phyloP scores from a whole-genome alignment of 2,329 filamentous ascomycete species.

The Exophiala mesophila region DNA sequence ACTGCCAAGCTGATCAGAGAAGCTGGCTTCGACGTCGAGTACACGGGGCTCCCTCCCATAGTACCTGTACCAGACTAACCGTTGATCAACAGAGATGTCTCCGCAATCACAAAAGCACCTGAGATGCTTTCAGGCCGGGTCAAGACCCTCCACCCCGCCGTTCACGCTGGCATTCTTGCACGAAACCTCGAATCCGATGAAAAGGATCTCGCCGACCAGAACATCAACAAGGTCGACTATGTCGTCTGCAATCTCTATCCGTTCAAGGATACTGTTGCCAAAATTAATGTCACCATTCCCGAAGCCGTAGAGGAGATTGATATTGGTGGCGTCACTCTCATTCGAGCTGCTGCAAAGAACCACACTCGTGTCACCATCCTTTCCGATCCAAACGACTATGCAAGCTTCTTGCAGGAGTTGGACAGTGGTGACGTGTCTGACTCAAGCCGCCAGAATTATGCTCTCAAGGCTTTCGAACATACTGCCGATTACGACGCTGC shows the following conservation, averaged over 20 bases:
- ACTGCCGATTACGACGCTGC: conserved; percentile 94
- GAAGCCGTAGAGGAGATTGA: conserved; percentile 99
- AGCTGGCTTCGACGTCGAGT: conserved; percentile 92
- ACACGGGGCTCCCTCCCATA: conserved; percentile 28
- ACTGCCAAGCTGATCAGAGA: conserved; percentile 96
- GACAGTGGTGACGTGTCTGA: conserved; percentile 82
- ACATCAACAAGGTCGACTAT: conserved; percentile 91
- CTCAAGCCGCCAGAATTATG: conserved; percentile 78
- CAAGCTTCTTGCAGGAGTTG: conserved; percentile 87
- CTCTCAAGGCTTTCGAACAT: conserved; percentile 96
- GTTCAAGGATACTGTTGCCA: conserved; percentile 96
- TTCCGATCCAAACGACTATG: conserved; percentile 88
- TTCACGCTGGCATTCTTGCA: conserved; percentile 79
- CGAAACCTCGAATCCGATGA: conserved; percentile 92
- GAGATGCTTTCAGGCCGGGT: conserved; percentile 91
- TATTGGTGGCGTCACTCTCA: conserved; percentile 93
- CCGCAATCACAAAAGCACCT: conserved; percentile 90
- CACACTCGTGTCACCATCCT: conserved; percentile 93
- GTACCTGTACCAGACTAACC: conserved; percentile 6
- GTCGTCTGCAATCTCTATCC: conserved; percentile 98
- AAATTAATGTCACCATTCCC: conserved; percentile 92
- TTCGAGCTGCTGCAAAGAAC: conserved; percentile 97
- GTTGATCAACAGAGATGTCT: conserved; percentile 69
- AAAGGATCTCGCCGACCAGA: conserved; percentile 91
- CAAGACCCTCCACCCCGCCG: conserved; percentile 95